Evolutionary conservation across 2,329 filamentous ascomycete genomes (phyloP), one percentile per base, ranked within the genome.

Genomic region (Sporothrix euskadiensis): DNA sequence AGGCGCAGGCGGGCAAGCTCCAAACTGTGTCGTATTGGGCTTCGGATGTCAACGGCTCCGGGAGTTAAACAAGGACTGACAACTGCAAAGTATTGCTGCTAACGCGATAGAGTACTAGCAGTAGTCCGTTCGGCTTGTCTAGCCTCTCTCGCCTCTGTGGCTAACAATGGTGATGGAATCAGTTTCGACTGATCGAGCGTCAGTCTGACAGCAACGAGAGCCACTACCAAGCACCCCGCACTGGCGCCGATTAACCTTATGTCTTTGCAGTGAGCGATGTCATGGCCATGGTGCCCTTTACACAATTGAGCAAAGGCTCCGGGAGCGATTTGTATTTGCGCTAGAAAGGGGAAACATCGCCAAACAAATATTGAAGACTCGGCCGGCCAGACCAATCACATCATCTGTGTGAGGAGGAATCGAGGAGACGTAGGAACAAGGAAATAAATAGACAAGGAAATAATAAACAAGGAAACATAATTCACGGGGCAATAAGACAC

Each of bases 1-100:
- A 56, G 54, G 54, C 54, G 54, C 54, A 56, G 54, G 54, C n/a
- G 54, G 30, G 22, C 54, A 56, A 56, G 54, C 54, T 56, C 54
- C 54, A 56, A 56, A 14, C 54, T 56, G 54, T 8, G 54, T 56
- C 54, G 22, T 56, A 56, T 56, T 59, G 30, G 14, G 56, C 56
- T 59, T 59, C 56, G 56, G 56, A 59, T 59, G 56, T 10, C 30
- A 32, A 35, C 19, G 56, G 56, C 5, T 8, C 56, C 56, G 56
- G 56, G 56, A 39, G 56, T 39, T 26, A 59, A 59, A 10, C 56
- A 59, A 30, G 56, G 8, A 26, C 26, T 26, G 10, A 12, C 26
- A 32, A 59, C 56, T 26, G 26, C 26, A 5, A 19, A 35, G 30
- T 59, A 35, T 59, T 59, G 30, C 56, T 59, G 30, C 56, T 59